Evolutionary conservation across 2,329 filamentous ascomycete genomes (phyloP).

Genomic region (Drechslera avenae): DNA sequence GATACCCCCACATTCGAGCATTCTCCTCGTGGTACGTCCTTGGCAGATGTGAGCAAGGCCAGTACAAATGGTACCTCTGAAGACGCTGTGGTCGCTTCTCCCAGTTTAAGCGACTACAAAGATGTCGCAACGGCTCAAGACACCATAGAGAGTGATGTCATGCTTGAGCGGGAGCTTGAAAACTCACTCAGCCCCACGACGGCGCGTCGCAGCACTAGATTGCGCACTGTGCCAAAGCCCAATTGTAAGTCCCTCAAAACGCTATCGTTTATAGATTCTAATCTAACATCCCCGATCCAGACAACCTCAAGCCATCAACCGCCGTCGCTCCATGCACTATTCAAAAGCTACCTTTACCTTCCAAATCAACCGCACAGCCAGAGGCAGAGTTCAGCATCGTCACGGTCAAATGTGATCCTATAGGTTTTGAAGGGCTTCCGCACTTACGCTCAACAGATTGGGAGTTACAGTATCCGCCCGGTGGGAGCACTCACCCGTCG

Average conservation of each 20-base stretch:
- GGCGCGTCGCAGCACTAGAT: constrained; percentile 9
- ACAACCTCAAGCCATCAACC: neutral
- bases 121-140: neutral
- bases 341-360: neutral
- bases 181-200: neutral
- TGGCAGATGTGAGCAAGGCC: too few species aligned
- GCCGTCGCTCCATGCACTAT: neutral
- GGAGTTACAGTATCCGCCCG: constrained; percentile 24
- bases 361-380: neutral
- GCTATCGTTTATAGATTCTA: neutral
- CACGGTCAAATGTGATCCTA: constrained; percentile 1
- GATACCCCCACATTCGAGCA: constrained; percentile 1
- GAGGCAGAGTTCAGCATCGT: neutral
- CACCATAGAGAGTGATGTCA: neutral
- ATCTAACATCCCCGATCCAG: neutral
- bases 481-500: constrained; percentile 23
- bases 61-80: too few species aligned
- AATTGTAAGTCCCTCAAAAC: neutral
- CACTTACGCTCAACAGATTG: constrained; percentile 9
- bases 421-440: constrained; percentile 10
- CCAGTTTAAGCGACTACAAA: too few species aligned
- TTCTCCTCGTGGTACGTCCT: neutral
- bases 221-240: neutral
- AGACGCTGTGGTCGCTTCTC: too few species aligned
- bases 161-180: constrained; percentile 5